Evolutionary conservation across 495 filamentous ascomycete species (phyloP).

Genomic region (Podospora sp.): DNA sequence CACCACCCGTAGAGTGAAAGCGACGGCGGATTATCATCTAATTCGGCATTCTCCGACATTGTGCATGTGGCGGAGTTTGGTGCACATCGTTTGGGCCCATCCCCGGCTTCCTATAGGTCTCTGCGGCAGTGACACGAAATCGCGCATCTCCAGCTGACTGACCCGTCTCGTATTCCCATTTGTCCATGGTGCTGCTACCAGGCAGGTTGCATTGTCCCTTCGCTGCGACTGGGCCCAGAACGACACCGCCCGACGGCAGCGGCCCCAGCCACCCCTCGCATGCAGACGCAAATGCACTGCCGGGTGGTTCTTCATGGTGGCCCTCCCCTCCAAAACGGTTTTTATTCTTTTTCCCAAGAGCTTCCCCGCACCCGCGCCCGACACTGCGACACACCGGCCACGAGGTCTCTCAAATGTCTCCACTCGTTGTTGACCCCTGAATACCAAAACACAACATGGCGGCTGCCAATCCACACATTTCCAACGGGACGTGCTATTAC

Average conservation of each 20-base stretch:
- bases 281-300: neutral
- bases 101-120: neutral
- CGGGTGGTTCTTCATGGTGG: neutral
- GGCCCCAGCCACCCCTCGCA: neutral
- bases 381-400: neutral
- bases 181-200: neutral
- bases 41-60: neutral
- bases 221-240: neutral
- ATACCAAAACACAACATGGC: slow-evolving; percentile 16
- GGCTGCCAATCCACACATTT: slow-evolving; percentile 22
- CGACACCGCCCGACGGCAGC: neutral
- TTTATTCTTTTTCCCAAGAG: neutral
- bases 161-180: neutral
- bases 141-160: neutral
- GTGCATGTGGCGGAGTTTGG: neutral
- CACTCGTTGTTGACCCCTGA: neutral
- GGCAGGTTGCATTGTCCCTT: neutral
- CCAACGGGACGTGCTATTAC: slow-evolving; percentile 30
- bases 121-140: neutral
- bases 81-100: neutral
- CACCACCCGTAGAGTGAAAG: too few relatives aligned
- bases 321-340: neutral
- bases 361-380: neutral
- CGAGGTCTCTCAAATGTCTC: neutral
- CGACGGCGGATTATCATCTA: neutral